Evolutionary conservation across 352 stramenopile species (phyloP), one percentile per base, ranked within the genome.

Genomic region (Phytopythium mirpurense): DNA sequence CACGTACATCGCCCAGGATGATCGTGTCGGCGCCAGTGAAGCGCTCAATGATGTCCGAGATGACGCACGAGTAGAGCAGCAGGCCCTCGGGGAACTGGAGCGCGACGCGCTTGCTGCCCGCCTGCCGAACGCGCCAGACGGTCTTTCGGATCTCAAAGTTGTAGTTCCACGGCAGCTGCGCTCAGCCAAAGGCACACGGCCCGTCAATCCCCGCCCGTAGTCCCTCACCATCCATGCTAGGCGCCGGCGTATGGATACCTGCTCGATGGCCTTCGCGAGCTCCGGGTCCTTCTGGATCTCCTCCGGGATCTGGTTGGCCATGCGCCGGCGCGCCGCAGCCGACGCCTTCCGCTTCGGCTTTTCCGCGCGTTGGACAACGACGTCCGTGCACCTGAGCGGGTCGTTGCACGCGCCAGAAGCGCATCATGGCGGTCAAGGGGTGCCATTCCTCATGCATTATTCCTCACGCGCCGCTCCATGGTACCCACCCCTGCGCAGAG

Each of bases 71-170:
- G 52, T 99, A 99, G 49, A 99, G 88, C 21, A 99, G 71, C 26
- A 99, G 63, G 2, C 97, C 97, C 74, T 99, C 97, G 2, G 97
- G 97, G 63, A 99, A 98, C 72, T 99, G 97, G 53, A 99, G 78
- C 38, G 96, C 96, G 35, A 99, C 93, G 50, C 86, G 78, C 61
- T 89, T 94, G 51, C 85, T 88, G 55, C 81, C 64, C 34, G 88
- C 73, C 60, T 96, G 85, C 44, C 92, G 80, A 41, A 99, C 96
- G 15, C 95, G 83, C 85, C 94, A 98, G 35, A 99, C 83, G 0
- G 95, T 99, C 77, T 99, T 99, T 59, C 81, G 82, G 56, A 99
- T 90, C 72, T 98, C 88, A 78, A 99, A 99, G 59, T 98, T 98
- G 74, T 99, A 99, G 65, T 99, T 99, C 59, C 76, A 82, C 16